Evolutionary conservation across 75 land plant genomes (phyloP).

Genomic region (Sequoiadendron giganteum): DNA sequence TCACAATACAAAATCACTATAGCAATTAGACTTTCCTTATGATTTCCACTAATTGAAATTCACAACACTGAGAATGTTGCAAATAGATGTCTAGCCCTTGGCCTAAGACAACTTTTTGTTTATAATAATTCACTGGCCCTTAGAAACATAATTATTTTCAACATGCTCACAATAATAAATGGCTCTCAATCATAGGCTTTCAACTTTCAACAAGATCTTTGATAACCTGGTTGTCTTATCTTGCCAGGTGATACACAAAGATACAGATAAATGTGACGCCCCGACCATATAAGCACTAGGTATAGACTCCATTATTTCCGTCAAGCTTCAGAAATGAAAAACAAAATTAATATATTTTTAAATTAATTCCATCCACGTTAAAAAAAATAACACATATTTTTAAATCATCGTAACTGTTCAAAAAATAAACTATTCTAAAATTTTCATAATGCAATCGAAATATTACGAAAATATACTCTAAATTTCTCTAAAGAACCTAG

Average conservation of each 20-base stretch:
- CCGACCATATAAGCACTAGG: neutral
- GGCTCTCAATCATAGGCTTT: neutral
- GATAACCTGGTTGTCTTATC: neutral
- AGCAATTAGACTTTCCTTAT: neutral
- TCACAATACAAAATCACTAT: neutral
- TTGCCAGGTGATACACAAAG: neutral
- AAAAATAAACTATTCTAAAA: no score
- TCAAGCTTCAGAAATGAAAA: no score
- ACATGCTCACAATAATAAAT: neutral
- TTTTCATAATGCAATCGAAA: no score
- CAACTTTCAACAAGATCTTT: neutral
- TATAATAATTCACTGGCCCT: neutral
- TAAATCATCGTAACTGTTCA: no score
- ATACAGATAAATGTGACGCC: neutral
- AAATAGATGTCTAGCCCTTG: neutral
- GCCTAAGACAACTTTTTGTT: neutral
- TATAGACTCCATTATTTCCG: no score
- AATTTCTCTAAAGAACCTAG: no score
- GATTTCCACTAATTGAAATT: neutral
- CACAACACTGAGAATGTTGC: neutral
- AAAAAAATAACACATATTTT: no score
- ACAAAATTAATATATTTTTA: no score
- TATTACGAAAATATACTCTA: no score
- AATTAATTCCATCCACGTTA: no score
- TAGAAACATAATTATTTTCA: neutral